phyloP scores from a whole-genome alignment of 257 asterid species.

The Capsicum chinense region DNA sequence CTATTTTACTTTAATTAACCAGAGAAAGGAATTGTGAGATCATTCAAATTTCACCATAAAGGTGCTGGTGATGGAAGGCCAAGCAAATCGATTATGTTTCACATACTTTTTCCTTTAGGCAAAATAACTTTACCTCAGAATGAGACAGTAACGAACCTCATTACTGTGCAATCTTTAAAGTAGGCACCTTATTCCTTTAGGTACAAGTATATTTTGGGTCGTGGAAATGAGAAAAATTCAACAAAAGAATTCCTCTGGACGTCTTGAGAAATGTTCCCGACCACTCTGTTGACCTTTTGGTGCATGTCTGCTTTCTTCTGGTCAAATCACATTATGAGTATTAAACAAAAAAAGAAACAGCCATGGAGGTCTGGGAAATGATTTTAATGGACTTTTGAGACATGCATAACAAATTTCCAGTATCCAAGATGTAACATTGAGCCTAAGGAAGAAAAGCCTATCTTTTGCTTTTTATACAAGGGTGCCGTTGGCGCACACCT shows the following conservation, averaged over 20 bases:
- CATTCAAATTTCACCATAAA: neutral
- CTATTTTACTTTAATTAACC: neutral
- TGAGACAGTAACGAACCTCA: neutral
- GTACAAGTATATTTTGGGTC: conserved; percentile 4
- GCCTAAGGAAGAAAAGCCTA: neutral
- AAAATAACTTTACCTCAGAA: neutral
- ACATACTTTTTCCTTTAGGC: neutral
- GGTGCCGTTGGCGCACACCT: neutral
- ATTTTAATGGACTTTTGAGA: neutral
- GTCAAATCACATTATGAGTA: neutral
- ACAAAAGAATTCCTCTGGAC: neutral
- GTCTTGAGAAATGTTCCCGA: neutral
- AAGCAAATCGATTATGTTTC: conserved; percentile 8
- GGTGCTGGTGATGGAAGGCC: neutral
- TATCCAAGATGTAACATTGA: neutral
- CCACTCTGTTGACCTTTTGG: neutral
- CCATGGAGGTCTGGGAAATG: neutral
- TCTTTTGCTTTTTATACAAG: neutral
- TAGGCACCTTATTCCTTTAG: neutral
- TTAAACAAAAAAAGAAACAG: neutral
- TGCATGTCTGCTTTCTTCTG: conserved; percentile 22
- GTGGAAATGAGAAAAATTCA: conserved; percentile 13
- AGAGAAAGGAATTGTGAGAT: neutral
- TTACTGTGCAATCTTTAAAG: neutral
- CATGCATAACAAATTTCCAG: neutral